Base-by-base conservation (phyloP, 2,329 filamentous ascomycete species). In the Endothia cerciana region DNA sequence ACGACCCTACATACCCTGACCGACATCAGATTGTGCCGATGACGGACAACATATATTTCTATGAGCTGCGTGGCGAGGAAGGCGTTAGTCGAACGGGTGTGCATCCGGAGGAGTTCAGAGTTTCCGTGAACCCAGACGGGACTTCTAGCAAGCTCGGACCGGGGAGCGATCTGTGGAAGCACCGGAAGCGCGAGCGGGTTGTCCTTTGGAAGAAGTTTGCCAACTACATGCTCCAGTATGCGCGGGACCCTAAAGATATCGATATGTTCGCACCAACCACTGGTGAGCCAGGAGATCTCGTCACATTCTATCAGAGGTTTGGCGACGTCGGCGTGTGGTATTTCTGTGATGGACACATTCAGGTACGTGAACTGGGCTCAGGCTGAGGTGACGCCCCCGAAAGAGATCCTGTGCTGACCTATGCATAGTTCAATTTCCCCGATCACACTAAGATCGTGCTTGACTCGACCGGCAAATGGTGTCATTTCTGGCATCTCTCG, bases 371-470 rank as follows among this genome's bases (percentile, higher is more conserved):
- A 33, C 8, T 62, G 43, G 43, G 25, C 47, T 64, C n/a, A n/a
- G n/a, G n/a, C n/a, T 55, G 41, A 28, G 63, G 73, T 77, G 70
- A 77, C 25, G 2, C 6, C 4, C 1, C 19, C 33, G 2, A 22
- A 25, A 19, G 38, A 30, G 41, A 4, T 1, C 15, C 11, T n/a
- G 4, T 43, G 22, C 51, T 68, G 19, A 68, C 19, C 19, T 2
- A 17, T 28, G 25, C 60, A 5, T 65, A 93, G 86, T 91, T 94
- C 78, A 94, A 95, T 78, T 95, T 95, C 76, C 91, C 92, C 2
- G 92, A 95, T 71, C 92, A 95, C 76, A 94, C 92, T 66, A 95
- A 95, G 78, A 86, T 95, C 63, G 89, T 94, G 15, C 80, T 95
- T 33, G 91, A 92, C 65, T 80, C 89, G 0, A 86, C 90, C 38